phyloP scores from a whole-genome alignment of 257 asterid species.

The Datura wrightii region DNA sequence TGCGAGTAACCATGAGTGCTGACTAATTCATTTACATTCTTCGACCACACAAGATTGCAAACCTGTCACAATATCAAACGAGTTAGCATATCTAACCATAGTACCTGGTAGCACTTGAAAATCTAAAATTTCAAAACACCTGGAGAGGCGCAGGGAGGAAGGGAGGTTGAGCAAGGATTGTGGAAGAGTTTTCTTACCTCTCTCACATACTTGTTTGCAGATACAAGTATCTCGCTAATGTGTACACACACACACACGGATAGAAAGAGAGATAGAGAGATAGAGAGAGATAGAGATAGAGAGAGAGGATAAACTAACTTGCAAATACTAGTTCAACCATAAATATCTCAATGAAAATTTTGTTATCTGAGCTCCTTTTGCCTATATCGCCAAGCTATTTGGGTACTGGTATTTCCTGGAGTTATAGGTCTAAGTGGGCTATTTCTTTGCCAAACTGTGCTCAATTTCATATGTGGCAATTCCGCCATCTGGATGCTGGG shows the following conservation, averaged over 20 bases:
- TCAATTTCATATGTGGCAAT: no score
- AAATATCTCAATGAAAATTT: neutral
- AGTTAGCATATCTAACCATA: neutral
- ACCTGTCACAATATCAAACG: slow-evolving; percentile 56
- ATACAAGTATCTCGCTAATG: neutral
- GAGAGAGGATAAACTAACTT: neutral
- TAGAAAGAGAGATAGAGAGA: neutral
- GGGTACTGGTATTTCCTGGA: neutral
- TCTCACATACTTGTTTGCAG: neutral
- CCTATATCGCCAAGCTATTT: neutral
- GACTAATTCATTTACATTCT: slow-evolving; percentile 87
- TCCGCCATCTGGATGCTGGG: neutral
- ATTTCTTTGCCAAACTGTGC: no score
- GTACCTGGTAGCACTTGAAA: neutral
- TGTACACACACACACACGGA: neutral
- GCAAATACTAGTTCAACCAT: neutral
- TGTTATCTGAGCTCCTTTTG: neutral
- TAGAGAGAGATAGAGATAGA: neutral
- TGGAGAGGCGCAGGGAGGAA: neutral
- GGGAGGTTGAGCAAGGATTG: neutral
- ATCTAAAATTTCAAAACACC: neutral
- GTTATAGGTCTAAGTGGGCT: neutral
- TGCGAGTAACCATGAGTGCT: slow-evolving; percentile 97
- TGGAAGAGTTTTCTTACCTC: neutral
- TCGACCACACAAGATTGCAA: slow-evolving; percentile 97